Conservation (phyloP, 257 asterid genomes). For the Ilex asprella region DNA sequence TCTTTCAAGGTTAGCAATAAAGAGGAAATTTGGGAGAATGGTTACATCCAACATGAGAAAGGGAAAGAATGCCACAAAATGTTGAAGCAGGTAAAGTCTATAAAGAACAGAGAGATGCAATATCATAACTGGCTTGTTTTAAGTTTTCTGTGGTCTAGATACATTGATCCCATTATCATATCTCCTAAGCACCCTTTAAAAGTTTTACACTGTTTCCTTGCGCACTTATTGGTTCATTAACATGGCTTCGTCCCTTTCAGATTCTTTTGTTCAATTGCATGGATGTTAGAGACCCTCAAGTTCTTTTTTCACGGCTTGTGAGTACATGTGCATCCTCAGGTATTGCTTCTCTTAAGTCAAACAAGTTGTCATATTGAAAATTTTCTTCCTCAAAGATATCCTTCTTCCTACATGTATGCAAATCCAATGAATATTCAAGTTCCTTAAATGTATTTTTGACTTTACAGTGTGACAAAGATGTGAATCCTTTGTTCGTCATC, state of each 20-base stretch:
- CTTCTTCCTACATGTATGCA: no score
- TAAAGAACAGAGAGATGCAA: slow-evolving; percentile 6
- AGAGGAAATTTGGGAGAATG: slow-evolving; percentile 25
- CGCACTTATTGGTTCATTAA: not conserved
- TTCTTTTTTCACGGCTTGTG: slow-evolving; percentile 68
- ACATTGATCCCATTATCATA: no score
- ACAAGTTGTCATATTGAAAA: not conserved
- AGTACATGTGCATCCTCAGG: slow-evolving; percentile 76
- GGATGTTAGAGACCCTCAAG: slow-evolving; percentile 88
- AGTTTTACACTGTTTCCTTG: no score
- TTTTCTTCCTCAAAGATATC: not conserved
- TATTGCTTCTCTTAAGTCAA: slow-evolving; percentile 13
- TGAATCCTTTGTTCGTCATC: not conserved
- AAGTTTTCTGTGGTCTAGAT: no score
- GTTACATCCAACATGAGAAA: slow-evolving; percentile 21
- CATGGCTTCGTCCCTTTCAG: slow-evolving; percentile 30
- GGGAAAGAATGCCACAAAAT: slow-evolving; percentile 21
- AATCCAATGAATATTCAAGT: no score
- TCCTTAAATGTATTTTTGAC: no score
- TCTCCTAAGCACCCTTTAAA: no score
- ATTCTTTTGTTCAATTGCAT: slow-evolving; percentile 88
- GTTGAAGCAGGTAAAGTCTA: slow-evolving; percentile 56
- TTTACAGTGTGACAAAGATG: no score
- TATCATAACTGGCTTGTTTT: not conserved
- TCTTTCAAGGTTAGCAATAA: slow-evolving; percentile 17